Evolutionary conservation across 1,284 basidiomycete genomes (phyloP).

Genomic region (Ceraceosorus bombacis): DNA sequence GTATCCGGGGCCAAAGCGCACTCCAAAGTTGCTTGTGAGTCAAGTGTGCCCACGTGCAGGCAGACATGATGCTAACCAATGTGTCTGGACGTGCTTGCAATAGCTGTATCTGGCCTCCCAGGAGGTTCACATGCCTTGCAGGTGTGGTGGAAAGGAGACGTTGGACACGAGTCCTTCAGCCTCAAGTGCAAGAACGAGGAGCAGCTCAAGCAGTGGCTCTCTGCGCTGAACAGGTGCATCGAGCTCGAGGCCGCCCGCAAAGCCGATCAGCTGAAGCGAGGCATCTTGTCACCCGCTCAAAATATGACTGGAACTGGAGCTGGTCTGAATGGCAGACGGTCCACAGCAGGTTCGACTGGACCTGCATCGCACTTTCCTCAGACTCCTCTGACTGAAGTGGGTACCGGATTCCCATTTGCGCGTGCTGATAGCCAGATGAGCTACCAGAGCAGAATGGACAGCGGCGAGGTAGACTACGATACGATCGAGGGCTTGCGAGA

Average conservation of each 20-base stretch:
- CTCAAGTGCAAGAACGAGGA: constrained; percentile 88
- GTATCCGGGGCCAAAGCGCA: constrained; percentile 65
- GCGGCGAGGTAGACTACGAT: constrained; percentile 24
- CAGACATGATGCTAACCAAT: too few relatives aligned
- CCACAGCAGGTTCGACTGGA: constrained; percentile 16
- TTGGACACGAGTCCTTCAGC: constrained; percentile 81
- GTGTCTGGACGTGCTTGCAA: neutral
- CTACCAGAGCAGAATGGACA: constrained; percentile 14
- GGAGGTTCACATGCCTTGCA: constrained; percentile 55
- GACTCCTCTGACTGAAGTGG: constrained; percentile 33
- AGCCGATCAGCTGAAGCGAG: constrained; percentile 19
- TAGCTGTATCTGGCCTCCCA: constrained; percentile 14
- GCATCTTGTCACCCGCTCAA: constrained; percentile 10
- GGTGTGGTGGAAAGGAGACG: constrained; percentile 89
- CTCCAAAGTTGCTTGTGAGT: constrained; percentile 26
- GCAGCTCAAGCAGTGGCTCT: constrained; percentile 85
- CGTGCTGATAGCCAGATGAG: constrained; percentile 29
- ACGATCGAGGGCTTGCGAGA: constrained; percentile 9
- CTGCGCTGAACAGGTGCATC: constrained; percentile 77
- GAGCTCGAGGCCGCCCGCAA: constrained; percentile 51
- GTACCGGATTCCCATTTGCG: constrained; percentile 29
- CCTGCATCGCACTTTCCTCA: constrained; percentile 31
- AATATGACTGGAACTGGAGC: constrained; percentile 33
- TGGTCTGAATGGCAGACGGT: constrained; percentile 20
- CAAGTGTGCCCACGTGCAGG: too few relatives aligned